Evolutionary conservation across 164 flowering plant genomes (phyloP), one percentile per base, ranked within the genome.

Genomic region (Vitis riparia): DNA sequence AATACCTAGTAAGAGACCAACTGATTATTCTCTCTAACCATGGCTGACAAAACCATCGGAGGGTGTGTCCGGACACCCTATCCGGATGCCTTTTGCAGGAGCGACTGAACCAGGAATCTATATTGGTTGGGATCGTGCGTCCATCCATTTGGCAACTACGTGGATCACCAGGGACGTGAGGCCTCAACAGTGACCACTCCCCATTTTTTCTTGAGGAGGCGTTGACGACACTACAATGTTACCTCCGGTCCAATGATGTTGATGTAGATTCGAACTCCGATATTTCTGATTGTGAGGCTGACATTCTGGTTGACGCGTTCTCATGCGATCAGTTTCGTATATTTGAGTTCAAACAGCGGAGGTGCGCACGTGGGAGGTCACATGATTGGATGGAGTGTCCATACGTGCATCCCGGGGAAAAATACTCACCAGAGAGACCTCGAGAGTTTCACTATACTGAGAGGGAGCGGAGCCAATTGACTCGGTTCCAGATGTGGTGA

Each of bases 311-410:
- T 3, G 87, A 84, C 68, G 77, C 78, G 0, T 83, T 74, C 66
- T 66, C 85, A 0, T 81, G 81, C 72, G 89, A 89, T 53, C 68
- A 87, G 44, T 89, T 89, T 67, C 89, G 91, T 11, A 87, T 89
- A 85, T 89, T 72, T 73, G 93, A 85, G 73, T 87, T 89, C 66
- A 89, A 89, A 74, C 84, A 87, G 10, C 73, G 85, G 63, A 53
- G 74, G 23, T 89, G 93, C 78, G 75, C 87, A 0, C 87, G 93
- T 44, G 89, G 81, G 1, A 68, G 89, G 69, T 82, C 89, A 1
- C 93, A 89, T 56, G 93, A 89, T 82, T 89, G 93, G 93, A 87
- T 88, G 0, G 91, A 87, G 76, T 89, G 93, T 53, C 93, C 93
- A 48, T 89, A 69, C 79, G 91, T 87, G 5, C 93, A 89, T 71